Percentiles rank a stretch among this genome's conserved stretches.
Evolutionary conservation across 2,329 filamentous ascomycete genomes (phyloP).

Genomic region (Colletotrichum karsti): DNA sequence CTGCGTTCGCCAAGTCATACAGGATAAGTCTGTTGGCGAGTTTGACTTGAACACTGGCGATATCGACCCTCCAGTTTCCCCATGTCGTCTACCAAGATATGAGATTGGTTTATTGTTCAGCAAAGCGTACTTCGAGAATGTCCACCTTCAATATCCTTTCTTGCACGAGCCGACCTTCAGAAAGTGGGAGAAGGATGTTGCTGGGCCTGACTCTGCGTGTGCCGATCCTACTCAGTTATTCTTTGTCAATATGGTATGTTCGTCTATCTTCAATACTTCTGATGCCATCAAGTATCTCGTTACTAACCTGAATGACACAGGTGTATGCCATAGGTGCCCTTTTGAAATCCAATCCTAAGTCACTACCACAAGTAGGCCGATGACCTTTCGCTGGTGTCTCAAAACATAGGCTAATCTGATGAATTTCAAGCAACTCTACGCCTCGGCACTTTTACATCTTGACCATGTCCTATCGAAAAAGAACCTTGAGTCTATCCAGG

Average conservation of each 20-base stretch:
- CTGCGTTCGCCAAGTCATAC: not conserved
- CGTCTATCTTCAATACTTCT: too few species aligned
- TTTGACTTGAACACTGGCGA: not conserved
- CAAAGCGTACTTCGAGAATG: conserved; percentile 44
- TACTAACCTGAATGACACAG: too few species aligned
- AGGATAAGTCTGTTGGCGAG: not conserved
- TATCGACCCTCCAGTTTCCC: not conserved
- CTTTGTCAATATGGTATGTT: conserved; percentile 32
- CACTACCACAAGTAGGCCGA: conserved; percentile 24
- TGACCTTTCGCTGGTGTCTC: not conserved
- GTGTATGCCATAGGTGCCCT: conserved; percentile 29
- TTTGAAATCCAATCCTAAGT: not conserved
- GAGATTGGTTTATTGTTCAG: conserved; percentile 24
- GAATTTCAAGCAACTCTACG: conserved; percentile 27
- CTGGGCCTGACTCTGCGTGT: not conserved
- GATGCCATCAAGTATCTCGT: too few species aligned
- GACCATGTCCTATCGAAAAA: conserved; percentile 30
- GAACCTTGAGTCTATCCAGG: conserved; percentile 38
- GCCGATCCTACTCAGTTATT: conserved; percentile 1
- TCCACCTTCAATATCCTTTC: conserved; percentile 47
- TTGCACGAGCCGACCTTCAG: conserved; percentile 43
- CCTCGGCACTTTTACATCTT: conserved; percentile 30
- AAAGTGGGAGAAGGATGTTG: conserved; percentile 37
- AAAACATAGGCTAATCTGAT: not conserved
- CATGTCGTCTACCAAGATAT: conserved; percentile 2